Evolutionary conservation across 345 rosid species (phyloP), one percentile per base, ranked within the genome.

Genomic region (Hibiscus tridactylites): DNA sequence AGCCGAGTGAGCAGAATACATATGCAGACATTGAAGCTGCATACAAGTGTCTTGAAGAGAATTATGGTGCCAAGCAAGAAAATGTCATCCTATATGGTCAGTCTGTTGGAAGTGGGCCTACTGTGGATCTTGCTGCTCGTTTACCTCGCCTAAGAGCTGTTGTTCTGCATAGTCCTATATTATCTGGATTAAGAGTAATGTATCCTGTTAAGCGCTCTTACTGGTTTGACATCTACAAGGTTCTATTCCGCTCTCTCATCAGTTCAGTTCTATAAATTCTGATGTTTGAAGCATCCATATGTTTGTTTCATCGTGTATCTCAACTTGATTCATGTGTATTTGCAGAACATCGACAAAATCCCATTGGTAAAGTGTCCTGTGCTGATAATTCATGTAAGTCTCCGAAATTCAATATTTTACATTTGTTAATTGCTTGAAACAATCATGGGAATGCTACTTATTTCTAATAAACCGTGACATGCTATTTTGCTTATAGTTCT

Each of bases 161-260:
- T 60, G 88, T 90, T 70, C 85, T 94, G 65, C 98, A 94, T 68
- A 94, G 98, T 80, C 97, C 98, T 33, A 91, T 94, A 79, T 84
- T 94, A 13, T 91, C 97, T 56, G 97, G 98, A n/a, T 78, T 94
- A 76, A 91, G 97, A 83, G 98, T 94, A 78, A 94, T 94, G 98
- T 94, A 94, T 80, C 88, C 98, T 13, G 96, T 90, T 56, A 94
- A 90, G 75, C 91, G 93, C 71, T 80, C 96, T 39, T 91, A 88
- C 78, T 91, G 97, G 95, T 94, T 94, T 62, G 98, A 94, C 81
- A 94, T 94, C 77, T 94, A 94, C 71, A 94, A 94, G 96, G 97
- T 94, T 75, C 47, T 24, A 33, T 68, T 76, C 56, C 64, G 17
- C 15, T 66, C 19, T 65, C 73, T 42, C 39, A 17, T 72, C 21